phyloP scores from a whole-genome alignment of 257 asterid species.

The Penstemon newberryi region DNA sequence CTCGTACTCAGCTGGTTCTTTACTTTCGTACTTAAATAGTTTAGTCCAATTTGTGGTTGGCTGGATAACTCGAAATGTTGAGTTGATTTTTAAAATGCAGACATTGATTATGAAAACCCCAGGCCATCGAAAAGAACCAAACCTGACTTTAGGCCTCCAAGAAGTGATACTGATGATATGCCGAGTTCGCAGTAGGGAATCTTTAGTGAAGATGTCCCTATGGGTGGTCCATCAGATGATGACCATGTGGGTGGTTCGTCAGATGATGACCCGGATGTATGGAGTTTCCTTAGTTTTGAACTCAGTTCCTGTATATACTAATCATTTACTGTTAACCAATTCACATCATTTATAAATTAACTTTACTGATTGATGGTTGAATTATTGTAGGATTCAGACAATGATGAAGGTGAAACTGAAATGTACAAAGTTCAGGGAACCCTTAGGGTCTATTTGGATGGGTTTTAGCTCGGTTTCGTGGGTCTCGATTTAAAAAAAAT shows the following conservation, averaged over 20 bases:
- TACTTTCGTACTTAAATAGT: neutral
- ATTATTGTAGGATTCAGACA: conserved; percentile 73
- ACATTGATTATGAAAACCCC: conserved; percentile 78
- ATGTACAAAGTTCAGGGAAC: conserved; percentile 96
- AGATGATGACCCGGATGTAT: conserved; percentile 47
- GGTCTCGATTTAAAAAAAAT: too few relatives aligned
- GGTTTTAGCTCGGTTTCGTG: too few relatives aligned
- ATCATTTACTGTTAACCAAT: neutral
- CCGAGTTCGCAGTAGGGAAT: conserved; percentile 69
- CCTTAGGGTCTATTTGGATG: conserved; percentile 37
- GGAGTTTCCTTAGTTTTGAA: conserved; percentile 15
- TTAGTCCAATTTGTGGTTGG: neutral
- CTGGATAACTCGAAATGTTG: conserved; percentile 2
- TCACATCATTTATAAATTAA: neutral
- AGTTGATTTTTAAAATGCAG: conserved; percentile 38
- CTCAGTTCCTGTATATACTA: conserved; percentile 4
- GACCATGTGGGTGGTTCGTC: conserved; percentile 34
- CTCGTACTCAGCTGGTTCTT: neutral
- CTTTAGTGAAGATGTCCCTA: conserved; percentile 73
- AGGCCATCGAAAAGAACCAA: conserved; percentile 86
- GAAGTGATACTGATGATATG: conserved; percentile 57
- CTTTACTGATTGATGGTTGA: conserved; percentile 15
- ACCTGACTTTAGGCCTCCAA: conserved; percentile 64
- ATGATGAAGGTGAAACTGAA: conserved; percentile 82
- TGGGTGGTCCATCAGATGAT: conserved; percentile 92